phyloP scores from a whole-genome alignment of 2,329 filamentous ascomycete genomes.

The Colletotrichum shisoi region DNA sequence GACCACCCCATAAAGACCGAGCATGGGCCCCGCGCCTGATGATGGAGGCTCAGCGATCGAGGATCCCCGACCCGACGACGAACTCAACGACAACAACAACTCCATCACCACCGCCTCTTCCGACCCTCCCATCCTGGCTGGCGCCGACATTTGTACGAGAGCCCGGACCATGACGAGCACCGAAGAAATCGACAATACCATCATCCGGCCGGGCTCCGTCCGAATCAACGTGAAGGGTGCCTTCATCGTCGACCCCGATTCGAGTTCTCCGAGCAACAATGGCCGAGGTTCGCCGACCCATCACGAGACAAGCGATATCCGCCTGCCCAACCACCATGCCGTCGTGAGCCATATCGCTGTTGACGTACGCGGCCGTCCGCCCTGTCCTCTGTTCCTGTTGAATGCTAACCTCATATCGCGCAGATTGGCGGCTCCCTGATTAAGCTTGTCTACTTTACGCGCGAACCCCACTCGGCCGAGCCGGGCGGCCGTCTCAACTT shows the following conservation, averaged over 20 bases:
- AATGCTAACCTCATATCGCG: constrained; percentile 19
- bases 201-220: constrained; percentile 73
- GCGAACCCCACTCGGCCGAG: constrained; percentile 79
- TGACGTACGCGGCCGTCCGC: constrained; percentile 69
- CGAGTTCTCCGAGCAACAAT: constrained; percentile 59
- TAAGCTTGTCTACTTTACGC: constrained; percentile 96
- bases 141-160: constrained; percentile 30
- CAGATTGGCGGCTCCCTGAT: constrained; percentile 95
- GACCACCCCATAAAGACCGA: constrained; percentile 33
- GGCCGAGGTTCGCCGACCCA: constrained; percentile 59
- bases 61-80: constrained; percentile 30
- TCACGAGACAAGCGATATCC: constrained; percentile 86
- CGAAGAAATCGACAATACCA: constrained; percentile 67
- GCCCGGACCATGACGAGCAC: constrained; percentile 56
- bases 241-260: constrained; percentile 90
- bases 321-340: constrained; percentile 93
- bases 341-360: constrained; percentile 97
- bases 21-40: constrained; percentile 37
- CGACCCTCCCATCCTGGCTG: constrained; percentile 25
- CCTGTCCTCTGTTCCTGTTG: constrained; percentile 41
- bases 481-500: constrained; percentile 93
- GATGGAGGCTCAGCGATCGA: constrained; percentile 34
- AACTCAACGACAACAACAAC: constrained; percentile 11
- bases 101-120: not conserved
- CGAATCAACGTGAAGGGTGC: constrained; percentile 97